Conservation (phyloP, 768 basidiomycete species). For the Mycena galopus region DNA sequence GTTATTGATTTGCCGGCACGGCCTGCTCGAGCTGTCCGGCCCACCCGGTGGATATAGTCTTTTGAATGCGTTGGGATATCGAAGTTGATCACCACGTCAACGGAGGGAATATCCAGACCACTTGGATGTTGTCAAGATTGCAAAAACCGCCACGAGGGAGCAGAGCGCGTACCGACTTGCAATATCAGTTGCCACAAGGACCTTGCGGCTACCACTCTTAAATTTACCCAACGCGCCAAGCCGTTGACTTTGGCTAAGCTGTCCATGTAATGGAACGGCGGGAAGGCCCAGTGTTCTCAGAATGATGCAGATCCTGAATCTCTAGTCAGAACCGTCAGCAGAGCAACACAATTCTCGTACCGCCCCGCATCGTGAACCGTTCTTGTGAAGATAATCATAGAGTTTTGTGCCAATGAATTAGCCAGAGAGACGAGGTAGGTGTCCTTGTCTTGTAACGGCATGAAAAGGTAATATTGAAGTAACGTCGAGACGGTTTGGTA, state of each 20-base stretch:
- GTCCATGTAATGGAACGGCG: slow-evolving; percentile 95
- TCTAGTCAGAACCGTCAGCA: not conserved
- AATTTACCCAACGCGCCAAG: slow-evolving; percentile 95
- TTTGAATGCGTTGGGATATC: slow-evolving; percentile 98
- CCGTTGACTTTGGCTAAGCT: slow-evolving; percentile 93
- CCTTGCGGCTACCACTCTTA: slow-evolving; percentile 91
- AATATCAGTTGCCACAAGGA: slow-evolving; percentile 96
- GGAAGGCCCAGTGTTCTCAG: slow-evolving; percentile 93
- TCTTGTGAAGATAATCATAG: slow-evolving; percentile 95
- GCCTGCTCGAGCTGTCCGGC: slow-evolving; percentile 97
- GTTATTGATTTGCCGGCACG: slow-evolving; percentile 96
- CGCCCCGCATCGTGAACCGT: slow-evolving; percentile 94
- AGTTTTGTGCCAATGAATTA: slow-evolving; percentile 91
- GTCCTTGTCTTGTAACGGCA: slow-evolving; percentile 93
- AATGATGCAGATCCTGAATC: slow-evolving; percentile 82
- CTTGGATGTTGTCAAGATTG: slow-evolving; percentile 51
- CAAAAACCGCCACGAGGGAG: not conserved
- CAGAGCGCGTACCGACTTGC: slow-evolving; percentile 81
- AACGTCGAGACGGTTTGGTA: slow-evolving; percentile 97
- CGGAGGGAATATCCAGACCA: slow-evolving; percentile 95
- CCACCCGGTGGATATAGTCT: slow-evolving; percentile 99
- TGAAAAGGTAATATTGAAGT: slow-evolving; percentile 95
- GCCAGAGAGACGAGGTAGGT: slow-evolving; percentile 89
- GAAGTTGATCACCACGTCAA: slow-evolving; percentile 98
- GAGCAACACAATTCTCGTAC: slow-evolving; percentile 50